Base-by-base conservation (phyloP, 176 grass and related monocot genomes). In the Poa pratensis region DNA sequence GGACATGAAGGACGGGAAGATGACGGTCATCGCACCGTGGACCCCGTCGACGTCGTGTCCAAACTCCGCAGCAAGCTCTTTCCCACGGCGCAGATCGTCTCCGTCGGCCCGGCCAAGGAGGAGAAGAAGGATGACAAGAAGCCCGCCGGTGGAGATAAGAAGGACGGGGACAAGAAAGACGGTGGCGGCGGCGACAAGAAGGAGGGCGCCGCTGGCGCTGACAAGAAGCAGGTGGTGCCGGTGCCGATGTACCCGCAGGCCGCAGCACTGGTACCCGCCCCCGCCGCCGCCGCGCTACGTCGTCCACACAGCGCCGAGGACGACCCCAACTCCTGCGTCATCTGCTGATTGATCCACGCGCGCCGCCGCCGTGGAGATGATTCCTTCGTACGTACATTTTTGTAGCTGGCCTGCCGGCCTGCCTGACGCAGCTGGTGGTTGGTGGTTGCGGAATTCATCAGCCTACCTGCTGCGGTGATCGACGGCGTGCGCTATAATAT, bases 301-400 rank as follows among this genome's bases (percentile, higher is more conserved):
- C 82, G 88, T 86, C 78, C 92, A 82, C 92, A 82, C 50, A 93
- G 90, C 85, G 58, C 71, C 46, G 95, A 97, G 74, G 95, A 94
- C 69, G 73, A 97, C 76, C 90, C 95, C n/a, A 94, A 94, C 76
- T 75, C 82, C 4, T 97, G 95, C 79, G 90, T 93, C 57, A 88
- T 97, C 63, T 91, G 87, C 89, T 96, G 86, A 46, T 46, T 9
- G 10, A 93, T 34, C 14, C 5, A 11, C n/a, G 45, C 35, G 53
- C 22, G 65, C 1, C 28, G 65, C 1, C 28, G 59, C 27, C 26
- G 60, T 65, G 27, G 80, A 46, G 46, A 13, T 16, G 1, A 43
- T 43, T 8, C 10, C 40, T 61, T 71, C 88, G 81, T 85, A 49
- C 88, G 81, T 85, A 49, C 43, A 80, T 57, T 50, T 57, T 40